Evolutionary conservation across 1,284 basidiomycete species (phyloP).

Genomic region (Salmacisia buchloeana): DNA sequence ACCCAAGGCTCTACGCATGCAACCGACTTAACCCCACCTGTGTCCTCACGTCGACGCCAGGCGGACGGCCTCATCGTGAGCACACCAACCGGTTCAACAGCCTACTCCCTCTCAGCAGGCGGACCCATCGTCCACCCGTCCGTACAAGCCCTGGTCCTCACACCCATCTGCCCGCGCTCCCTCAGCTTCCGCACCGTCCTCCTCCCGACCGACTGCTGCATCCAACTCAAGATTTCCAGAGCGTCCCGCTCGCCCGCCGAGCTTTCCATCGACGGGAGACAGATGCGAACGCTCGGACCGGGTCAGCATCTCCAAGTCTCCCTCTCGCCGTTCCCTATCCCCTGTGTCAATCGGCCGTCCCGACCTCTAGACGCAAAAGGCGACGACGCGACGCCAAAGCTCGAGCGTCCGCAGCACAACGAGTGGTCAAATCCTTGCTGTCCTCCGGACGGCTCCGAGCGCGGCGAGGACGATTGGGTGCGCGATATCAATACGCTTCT

Average conservation of each 20-base stretch:
- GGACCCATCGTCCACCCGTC: slow-evolving; percentile 95
- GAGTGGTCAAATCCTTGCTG: background rate
- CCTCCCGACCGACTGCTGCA: slow-evolving; percentile 72
- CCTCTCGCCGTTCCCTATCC: slow-evolving; percentile 81
- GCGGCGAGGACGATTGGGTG: slow-evolving; percentile 88
- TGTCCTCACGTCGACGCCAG: no score
- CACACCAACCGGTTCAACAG: slow-evolving; percentile 93
- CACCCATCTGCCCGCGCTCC: slow-evolving; percentile 89
- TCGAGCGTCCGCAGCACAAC: background rate
- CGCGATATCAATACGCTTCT: slow-evolving; percentile 73
- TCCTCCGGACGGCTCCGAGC: slow-evolving; percentile 38
- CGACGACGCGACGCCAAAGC: background rate
- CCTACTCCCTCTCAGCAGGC: slow-evolving; percentile 90
- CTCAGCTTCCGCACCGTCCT: slow-evolving; percentile 87
- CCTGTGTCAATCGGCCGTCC: slow-evolving; percentile 57
- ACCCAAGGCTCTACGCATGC: no score
- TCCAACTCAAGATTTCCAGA: slow-evolving; percentile 79
- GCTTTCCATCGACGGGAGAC: slow-evolving; percentile 85
- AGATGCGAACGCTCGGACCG: slow-evolving; percentile 70
- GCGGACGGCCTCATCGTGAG: slow-evolving; percentile 91
- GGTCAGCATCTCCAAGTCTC: slow-evolving; percentile 79
- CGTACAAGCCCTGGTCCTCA: slow-evolving; percentile 79
- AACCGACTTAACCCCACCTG: no score
- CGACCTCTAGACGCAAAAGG: background rate
- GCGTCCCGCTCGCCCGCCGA: slow-evolving; percentile 78